phyloP scores from a whole-genome alignment of 148 eudicot genomes.

The Camellia japonica region DNA sequence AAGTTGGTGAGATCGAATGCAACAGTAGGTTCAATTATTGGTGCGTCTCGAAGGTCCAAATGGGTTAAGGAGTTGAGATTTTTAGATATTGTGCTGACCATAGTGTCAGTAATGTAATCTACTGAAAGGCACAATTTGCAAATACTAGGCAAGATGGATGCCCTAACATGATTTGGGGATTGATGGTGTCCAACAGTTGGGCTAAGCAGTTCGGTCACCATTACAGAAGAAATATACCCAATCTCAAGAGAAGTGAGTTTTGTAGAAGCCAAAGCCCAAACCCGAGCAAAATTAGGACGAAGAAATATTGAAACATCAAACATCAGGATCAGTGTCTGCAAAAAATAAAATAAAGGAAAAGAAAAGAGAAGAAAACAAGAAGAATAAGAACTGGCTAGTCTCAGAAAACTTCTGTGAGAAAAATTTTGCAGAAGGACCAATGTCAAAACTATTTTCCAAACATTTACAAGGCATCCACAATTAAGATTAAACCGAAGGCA shows the following conservation, averaged over 20 bases:
- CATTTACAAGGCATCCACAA: too few relatives aligned
- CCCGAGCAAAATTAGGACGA: slow-evolving; percentile 74
- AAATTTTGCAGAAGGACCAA: neutral
- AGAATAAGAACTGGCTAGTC: neutral
- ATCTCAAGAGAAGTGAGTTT: slow-evolving; percentile 66
- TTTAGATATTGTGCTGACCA: slow-evolving; percentile 68
- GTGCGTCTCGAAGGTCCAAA: slow-evolving; percentile 93
- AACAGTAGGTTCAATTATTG: slow-evolving; percentile 77
- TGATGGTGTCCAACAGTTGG: slow-evolving; percentile 52
- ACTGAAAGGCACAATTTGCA: slow-evolving; percentile 78
- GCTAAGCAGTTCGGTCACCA: slow-evolving; percentile 80
- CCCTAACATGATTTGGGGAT: slow-evolving; percentile 32
- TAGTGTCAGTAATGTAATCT: slow-evolving; percentile 88
- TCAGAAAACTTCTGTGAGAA: neutral
- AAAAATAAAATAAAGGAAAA: neutral
- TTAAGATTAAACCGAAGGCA: too few relatives aligned
- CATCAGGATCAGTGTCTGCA: slow-evolving; percentile 80
- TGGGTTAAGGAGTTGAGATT: slow-evolving; percentile 61
- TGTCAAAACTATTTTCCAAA: too few relatives aligned
- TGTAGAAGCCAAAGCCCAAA: slow-evolving; percentile 75
- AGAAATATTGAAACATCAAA: slow-evolving; percentile 83
- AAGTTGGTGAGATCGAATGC: slow-evolving; percentile 78
- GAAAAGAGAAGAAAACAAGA: neutral
- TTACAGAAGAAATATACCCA: slow-evolving; percentile 73
- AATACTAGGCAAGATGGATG: slow-evolving; percentile 57